A percentile compares a stretch with the other conserved stretches of the same genome.
Conservation (phyloP, 148 eudicot genomes). For the Suaeda aralocaspica region DNA sequence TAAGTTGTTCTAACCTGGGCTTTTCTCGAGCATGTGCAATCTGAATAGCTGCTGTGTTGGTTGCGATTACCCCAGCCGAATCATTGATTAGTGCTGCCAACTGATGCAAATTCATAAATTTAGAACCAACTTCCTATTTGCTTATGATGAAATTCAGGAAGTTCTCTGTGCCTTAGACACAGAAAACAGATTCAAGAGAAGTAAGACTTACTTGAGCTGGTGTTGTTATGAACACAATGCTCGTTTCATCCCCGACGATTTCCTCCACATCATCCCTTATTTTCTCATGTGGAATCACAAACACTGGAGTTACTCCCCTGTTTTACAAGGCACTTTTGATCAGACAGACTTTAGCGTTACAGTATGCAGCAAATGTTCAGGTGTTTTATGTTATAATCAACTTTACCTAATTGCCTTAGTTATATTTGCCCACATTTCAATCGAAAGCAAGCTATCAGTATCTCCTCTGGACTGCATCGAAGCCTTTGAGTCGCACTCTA, state of each 20-base stretch:
- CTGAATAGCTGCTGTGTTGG: constrained; percentile 89
- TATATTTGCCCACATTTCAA: constrained; percentile 67
- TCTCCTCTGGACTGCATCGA: constrained; percentile 91
- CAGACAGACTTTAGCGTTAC: background rate
- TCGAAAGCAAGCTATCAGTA: constrained; percentile 79
- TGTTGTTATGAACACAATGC: constrained; percentile 78
- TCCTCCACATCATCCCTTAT: constrained; percentile 82
- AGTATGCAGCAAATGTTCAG: background rate
- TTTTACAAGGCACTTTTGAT: constrained; percentile 14
- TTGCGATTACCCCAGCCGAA: constrained; percentile 78
- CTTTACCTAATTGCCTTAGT: constrained; percentile 51
- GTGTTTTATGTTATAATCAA: background rate
- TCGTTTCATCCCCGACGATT: constrained; percentile 56
- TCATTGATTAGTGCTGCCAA: constrained; percentile 85
- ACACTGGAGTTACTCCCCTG: constrained; percentile 70
- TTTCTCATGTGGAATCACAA: constrained; percentile 94
- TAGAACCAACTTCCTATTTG: background rate
- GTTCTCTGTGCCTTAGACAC: background rate
- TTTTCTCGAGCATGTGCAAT: constrained; percentile 71
- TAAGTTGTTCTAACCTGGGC: constrained; percentile 44
- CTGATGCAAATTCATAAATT: constrained; percentile 28
- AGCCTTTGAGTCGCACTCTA: constrained; percentile 78
- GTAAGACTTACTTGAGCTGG: constrained; percentile 70
- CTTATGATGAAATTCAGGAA: background rate
- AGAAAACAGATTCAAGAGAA: background rate